Evolutionary conservation across 2,329 filamentous ascomycete species (phyloP).

Genomic region (Fusarium chuoi): DNA sequence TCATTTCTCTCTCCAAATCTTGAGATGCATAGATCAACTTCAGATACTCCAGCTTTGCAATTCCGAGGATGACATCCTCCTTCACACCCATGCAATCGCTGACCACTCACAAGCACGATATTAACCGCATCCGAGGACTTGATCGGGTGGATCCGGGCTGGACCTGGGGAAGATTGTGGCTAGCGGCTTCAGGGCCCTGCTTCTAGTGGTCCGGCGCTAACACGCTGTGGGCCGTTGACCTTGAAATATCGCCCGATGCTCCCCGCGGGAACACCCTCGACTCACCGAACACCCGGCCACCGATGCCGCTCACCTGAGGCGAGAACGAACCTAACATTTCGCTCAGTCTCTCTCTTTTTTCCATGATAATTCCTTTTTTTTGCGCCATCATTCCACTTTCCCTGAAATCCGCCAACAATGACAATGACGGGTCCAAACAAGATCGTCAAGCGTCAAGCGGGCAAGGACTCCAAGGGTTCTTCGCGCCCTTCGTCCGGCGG

Average conservation of each 20-base stretch:
- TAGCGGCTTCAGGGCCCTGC: slow-evolving; percentile 21
- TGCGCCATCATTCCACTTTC: neutral
- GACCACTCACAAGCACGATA: slow-evolving; percentile 18
- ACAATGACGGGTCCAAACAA: slow-evolving; percentile 41
- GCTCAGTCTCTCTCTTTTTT: neutral
- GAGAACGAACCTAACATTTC: slow-evolving; percentile 9
- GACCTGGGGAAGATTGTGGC: slow-evolving; percentile 25
- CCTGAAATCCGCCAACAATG: neutral
- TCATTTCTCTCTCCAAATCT: neutral
- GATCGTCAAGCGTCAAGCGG: slow-evolving; percentile 34
- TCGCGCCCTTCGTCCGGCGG: slow-evolving; percentile 38
- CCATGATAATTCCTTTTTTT: neutral
- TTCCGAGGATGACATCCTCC: neutral
- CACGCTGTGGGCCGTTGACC: slow-evolving; percentile 32
- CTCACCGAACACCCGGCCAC: slow-evolving; percentile 33
- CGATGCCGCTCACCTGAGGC: slow-evolving; percentile 38
- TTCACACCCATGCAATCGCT: neutral
- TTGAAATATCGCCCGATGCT: slow-evolving; percentile 37
- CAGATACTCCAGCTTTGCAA: neutral
- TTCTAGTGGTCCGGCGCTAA: slow-evolving; percentile 35
- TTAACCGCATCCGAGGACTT: slow-evolving; percentile 20
- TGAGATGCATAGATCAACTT: neutral
- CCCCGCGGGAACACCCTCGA: slow-evolving; percentile 19
- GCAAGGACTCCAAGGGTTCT: slow-evolving; percentile 31
- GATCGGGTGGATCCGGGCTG: slow-evolving; percentile 38